Percentiles rank a stretch among this genome's conserved stretches.
Evolutionary conservation across 352 stramenopile species (phyloP).

Genomic region (Phytopythium oedochilum): DNA sequence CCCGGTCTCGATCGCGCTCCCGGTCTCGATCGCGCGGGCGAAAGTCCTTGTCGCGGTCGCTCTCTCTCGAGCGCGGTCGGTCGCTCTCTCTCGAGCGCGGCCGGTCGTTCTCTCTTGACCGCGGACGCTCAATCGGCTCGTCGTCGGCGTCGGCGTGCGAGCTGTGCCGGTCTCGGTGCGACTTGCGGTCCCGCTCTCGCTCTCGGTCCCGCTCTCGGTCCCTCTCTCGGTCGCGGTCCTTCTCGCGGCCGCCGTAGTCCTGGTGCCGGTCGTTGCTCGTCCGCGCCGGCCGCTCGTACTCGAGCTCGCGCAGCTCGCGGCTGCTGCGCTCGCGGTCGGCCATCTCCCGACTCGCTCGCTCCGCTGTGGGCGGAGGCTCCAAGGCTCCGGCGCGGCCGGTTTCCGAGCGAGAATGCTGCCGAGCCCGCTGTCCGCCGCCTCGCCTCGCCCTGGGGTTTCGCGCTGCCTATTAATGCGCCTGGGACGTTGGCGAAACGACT

Average conservation of each 20-base stretch:
- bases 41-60: not conserved
- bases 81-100: not conserved
- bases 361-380: too few relatives aligned
- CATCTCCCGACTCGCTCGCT: too few relatives aligned
- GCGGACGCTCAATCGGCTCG: constrained; percentile 13
- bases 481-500: not conserved
- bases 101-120: not conserved
- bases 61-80: not conserved
- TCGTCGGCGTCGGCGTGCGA: constrained; percentile 5
- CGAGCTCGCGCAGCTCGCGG: constrained; percentile 1
- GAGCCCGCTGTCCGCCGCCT: too few relatives aligned
- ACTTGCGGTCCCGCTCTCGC: not conserved
- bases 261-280: not conserved
- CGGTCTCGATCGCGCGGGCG: constrained; percentile 10
- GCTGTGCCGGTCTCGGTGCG: not conserved
- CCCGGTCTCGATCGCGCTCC: constrained; percentile 24
- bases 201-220: not conserved
- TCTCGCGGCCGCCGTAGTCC: not conserved
- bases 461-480: not conserved
- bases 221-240: not conserved
- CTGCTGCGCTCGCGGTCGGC: constrained; percentile 16
- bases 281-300: not conserved
- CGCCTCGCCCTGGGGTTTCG: too few relatives aligned
- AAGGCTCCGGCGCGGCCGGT: too few relatives aligned
- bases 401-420: not conserved